These are phyloP conservation scores for Neophaeococcomyces aloes DNA, from an alignment of 2,329 filamentous ascomycete genomes.

Conservation along the genomic window DNA sequence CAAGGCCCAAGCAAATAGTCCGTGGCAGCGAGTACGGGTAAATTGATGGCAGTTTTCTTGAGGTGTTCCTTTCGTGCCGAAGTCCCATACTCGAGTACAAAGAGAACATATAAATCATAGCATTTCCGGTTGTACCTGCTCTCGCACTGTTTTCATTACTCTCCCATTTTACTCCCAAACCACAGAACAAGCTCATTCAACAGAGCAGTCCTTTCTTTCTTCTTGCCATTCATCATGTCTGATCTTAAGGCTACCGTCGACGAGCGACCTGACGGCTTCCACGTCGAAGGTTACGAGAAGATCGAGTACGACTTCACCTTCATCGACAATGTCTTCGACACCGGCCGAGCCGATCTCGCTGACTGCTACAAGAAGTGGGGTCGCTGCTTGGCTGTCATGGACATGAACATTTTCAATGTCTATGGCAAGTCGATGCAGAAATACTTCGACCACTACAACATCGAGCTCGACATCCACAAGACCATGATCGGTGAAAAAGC, in stretches of 20 bases:
- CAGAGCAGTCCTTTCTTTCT: not conserved
- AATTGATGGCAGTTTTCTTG: not conserved
- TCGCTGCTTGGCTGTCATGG: slow-evolving; percentile 57
- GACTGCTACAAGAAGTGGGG: slow-evolving; percentile 56
- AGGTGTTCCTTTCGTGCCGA: too few species aligned
- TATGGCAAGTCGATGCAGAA: slow-evolving; percentile 56
- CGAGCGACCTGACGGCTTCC: slow-evolving; percentile 55
- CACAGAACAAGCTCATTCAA: slow-evolving; percentile 3
- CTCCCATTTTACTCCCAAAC: not conserved
- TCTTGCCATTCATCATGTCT: slow-evolving; percentile 46
- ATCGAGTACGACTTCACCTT: slow-evolving; percentile 68
- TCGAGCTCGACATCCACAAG: slow-evolving; percentile 56
- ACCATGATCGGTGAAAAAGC: slow-evolving; percentile 67
- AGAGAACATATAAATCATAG: not conserved
- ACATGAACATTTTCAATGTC: slow-evolving; percentile 58
- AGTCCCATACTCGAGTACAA: too few species aligned
- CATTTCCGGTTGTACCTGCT: not conserved
- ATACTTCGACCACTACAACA: slow-evolving; percentile 56
- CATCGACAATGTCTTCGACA: slow-evolving; percentile 57
- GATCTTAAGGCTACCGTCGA: slow-evolving; percentile 57
- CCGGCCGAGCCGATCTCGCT: slow-evolving; percentile 50
- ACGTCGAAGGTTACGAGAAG: slow-evolving; percentile 64
- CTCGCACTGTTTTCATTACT: not conserved
- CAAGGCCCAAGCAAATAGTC: not conserved
- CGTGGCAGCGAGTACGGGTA: not conserved